phyloP scores from a whole-genome alignment of 2,329 filamentous ascomycete species.

The Botrytis medusae region DNA sequence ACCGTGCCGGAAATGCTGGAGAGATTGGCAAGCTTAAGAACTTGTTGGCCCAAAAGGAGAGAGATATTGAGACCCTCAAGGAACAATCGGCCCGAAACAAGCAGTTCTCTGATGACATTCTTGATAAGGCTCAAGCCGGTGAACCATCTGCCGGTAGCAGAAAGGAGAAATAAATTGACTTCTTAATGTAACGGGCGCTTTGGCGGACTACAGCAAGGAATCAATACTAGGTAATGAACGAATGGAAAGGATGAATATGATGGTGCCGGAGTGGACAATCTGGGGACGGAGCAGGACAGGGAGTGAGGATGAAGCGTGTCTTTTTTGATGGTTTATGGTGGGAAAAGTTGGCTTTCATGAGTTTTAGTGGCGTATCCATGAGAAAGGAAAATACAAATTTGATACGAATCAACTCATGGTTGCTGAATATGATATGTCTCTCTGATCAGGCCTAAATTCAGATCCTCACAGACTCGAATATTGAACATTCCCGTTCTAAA shows the following conservation, averaged over 20 bases:
- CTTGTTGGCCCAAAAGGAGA: slow-evolving; percentile 70
- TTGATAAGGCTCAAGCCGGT: slow-evolving; percentile 14
- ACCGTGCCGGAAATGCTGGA: slow-evolving; percentile 69
- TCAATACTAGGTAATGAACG: not conserved
- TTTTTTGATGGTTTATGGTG: not conserved
- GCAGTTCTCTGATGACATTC: slow-evolving; percentile 14
- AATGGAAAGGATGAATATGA: not conserved
- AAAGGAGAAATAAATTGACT: slow-evolving; percentile 10
- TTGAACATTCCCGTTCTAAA: not conserved
- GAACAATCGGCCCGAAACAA: slow-evolving; percentile 54
- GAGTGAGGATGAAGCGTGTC: not conserved
- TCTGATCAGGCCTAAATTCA: no score
- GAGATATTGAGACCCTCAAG: slow-evolving; percentile 62
- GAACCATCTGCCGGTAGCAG: slow-evolving; percentile 9
- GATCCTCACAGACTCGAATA: not conserved
- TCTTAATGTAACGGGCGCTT: not conserved
- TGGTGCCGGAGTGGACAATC: not conserved
- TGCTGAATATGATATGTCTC: not conserved
- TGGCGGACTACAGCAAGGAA: not conserved
- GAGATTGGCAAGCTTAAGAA: slow-evolving; percentile 70
- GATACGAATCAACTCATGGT: not conserved
- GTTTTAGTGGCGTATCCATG: slow-evolving; percentile 5
- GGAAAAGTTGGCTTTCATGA: slow-evolving; percentile 10
- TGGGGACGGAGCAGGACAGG: not conserved
- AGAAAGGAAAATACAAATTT: not conserved